Conservation (phyloP, 805 yeast species). For the Ogataea nakhonphanomensis region DNA sequence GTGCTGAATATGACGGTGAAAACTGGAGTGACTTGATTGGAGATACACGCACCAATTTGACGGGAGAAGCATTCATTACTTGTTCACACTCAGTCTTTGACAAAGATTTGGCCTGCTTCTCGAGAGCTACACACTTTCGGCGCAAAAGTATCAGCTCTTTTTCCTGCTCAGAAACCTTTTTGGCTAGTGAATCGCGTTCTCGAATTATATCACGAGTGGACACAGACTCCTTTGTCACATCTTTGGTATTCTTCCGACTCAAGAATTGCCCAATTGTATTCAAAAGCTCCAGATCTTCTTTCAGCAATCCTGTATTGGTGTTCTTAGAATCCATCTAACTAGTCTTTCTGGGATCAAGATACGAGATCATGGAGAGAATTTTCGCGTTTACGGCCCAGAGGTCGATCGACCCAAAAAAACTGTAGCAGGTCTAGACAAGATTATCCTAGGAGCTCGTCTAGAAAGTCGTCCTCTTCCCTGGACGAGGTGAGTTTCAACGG, state of each 20-base stretch:
- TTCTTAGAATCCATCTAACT: neutral
- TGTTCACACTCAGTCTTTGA: neutral
- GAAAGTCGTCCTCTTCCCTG: constrained; percentile 18
- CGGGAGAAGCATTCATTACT: neutral
- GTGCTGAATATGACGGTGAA: constrained; percentile 5
- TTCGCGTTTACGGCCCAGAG: constrained; percentile 4
- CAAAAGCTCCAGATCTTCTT: neutral
- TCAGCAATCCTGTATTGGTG: neutral
- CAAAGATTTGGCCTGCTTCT: neutral
- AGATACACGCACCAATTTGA: neutral
- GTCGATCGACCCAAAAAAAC: constrained; percentile 5
- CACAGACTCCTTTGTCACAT: neutral
- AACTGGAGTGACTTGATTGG: neutral
- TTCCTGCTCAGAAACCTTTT: neutral
- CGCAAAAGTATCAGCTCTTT: neutral
- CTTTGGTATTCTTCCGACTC: neutral
- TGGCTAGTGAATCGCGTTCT: neutral
- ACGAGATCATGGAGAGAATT: neutral
- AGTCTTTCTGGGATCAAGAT: neutral
- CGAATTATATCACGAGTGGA: neutral
- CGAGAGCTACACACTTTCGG: neutral
- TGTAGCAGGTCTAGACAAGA: neutral
- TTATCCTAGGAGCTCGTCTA: constrained; percentile 18
- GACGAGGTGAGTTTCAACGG: constrained; percentile 1
- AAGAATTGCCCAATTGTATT: neutral